Evolutionary conservation across 1,139 yeast genomes (phyloP).

Genomic region (Geotrichum siamense): DNA sequence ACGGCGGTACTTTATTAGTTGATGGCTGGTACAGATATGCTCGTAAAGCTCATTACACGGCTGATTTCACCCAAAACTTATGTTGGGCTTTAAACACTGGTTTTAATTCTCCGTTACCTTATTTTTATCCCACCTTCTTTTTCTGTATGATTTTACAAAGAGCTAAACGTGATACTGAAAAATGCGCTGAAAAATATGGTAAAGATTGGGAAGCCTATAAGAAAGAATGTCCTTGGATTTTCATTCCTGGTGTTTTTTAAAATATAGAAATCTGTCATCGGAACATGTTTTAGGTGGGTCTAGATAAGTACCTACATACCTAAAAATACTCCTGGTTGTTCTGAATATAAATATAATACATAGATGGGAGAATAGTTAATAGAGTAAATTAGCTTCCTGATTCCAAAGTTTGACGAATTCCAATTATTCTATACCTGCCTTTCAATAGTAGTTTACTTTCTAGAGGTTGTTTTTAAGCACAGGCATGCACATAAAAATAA

Average conservation of each 20-base stretch:
- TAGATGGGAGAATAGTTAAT: too few relatives aligned
- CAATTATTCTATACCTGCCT: too few relatives aligned
- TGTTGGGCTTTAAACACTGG: slow-evolving; percentile 95
- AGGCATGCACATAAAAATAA: too few relatives aligned
- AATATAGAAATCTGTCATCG: too few relatives aligned
- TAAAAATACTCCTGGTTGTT: too few relatives aligned
- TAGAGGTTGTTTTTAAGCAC: too few relatives aligned
- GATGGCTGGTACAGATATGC: slow-evolving; percentile 89
- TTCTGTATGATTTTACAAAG: slow-evolving; percentile 81
- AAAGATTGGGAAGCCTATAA: slow-evolving; percentile 86
- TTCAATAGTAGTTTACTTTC: too few relatives aligned
- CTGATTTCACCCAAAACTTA: slow-evolving; percentile 80
- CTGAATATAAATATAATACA: too few relatives aligned
- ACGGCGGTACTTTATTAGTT: slow-evolving; percentile 75
- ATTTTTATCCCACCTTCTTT: slow-evolving; percentile 93
- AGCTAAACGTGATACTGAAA: slow-evolving; percentile 75
- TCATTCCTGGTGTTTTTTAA: slow-evolving; percentile 50
- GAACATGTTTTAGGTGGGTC: too few relatives aligned
- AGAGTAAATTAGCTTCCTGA: too few relatives aligned
- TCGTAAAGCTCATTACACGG: slow-evolving; percentile 91
- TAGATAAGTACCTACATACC: too few relatives aligned
- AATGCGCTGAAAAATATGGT: slow-evolving; percentile 83
- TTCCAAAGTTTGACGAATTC: too few relatives aligned
- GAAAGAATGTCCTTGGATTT: slow-evolving; percentile 83
- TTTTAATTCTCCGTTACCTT: slow-evolving; percentile 77